These are phyloP conservation scores for Neltuma alba DNA, from an alignment of 306 rosid species.

Conservation along the genomic window DNA sequence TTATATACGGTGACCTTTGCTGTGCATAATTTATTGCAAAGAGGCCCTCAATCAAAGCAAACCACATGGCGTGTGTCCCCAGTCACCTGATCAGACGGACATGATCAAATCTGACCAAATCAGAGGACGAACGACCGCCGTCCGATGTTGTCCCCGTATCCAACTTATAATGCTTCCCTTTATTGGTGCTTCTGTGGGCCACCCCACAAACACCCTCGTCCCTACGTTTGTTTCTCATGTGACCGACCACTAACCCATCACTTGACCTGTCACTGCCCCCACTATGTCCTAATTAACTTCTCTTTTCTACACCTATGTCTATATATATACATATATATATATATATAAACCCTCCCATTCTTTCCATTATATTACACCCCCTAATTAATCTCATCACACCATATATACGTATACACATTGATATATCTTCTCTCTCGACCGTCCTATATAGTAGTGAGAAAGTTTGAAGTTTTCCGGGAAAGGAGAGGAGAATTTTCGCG, in stretches of 20 bases:
- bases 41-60: conserved; percentile 48
- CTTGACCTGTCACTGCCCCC: conserved; percentile 82
- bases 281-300: conserved; percentile 32
- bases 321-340: neutral
- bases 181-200: conserved; percentile 47
- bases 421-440: neutral
- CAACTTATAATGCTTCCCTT: conserved; percentile 59
- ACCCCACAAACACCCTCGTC: conserved; percentile 44
- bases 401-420: neutral
- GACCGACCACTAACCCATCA: conserved; percentile 66
- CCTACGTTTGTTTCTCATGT: conserved; percentile 88
- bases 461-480: neutral
- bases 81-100: conserved; percentile 59
- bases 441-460: neutral
- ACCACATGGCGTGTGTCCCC: conserved; percentile 66
- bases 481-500: neutral
- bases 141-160: conserved; percentile 62
- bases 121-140: conserved; percentile 38
- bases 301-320: neutral
- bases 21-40: conserved; percentile 36
- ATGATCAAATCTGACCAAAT: conserved; percentile 43
- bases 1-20: neutral
- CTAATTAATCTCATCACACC: neutral
- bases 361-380: conserved; percentile 4
- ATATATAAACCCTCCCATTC: conserved; percentile 7